These are phyloP conservation scores for Eucalyptus camaldulensis DNA, from an alignment of 345 rosid genomes.

Conservation along the genomic window DNA sequence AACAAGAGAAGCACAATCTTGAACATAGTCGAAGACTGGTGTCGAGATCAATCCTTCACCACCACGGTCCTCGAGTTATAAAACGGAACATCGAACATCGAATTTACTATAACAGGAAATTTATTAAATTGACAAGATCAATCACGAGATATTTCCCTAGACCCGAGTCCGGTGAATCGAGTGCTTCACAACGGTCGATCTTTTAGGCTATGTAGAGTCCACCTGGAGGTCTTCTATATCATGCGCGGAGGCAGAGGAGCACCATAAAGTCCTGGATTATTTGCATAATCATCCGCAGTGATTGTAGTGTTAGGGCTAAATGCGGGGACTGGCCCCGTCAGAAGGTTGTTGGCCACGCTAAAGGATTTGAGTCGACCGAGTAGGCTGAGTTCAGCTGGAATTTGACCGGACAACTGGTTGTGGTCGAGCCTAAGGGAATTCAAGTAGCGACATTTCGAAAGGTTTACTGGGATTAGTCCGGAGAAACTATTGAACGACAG, in stretches of 20 bases:
- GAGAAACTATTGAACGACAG: conserved; percentile 64
- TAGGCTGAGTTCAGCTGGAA: conserved; percentile 33
- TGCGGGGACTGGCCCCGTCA: conserved; percentile 45
- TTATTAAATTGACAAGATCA: not conserved
- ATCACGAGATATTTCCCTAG: not conserved
- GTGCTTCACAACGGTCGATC: not conserved
- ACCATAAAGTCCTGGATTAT: conserved; percentile 60
- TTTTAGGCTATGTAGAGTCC: not conserved
- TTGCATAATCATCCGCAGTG: conserved; percentile 6
- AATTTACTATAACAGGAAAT: not conserved
- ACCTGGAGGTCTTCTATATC: not conserved
- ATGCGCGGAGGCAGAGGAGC: conserved; percentile 28
- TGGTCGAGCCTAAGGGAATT: conserved; percentile 53
- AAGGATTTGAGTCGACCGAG: conserved; percentile 43
- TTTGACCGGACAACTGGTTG: conserved; percentile 45
- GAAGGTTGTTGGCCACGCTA: conserved; percentile 44
- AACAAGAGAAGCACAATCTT: not conserved
- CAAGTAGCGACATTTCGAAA: conserved; percentile 36
- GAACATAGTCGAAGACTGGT: not conserved
- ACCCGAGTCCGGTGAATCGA: not conserved
- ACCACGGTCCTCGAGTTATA: not conserved
- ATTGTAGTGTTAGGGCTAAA: not conserved
- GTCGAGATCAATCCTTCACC: not conserved
- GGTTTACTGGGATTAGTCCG: conserved; percentile 29
- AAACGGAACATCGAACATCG: not conserved